phyloP scores from a whole-genome alignment of 169 alveolate genomes.

The Eimeria sp. region DNA sequence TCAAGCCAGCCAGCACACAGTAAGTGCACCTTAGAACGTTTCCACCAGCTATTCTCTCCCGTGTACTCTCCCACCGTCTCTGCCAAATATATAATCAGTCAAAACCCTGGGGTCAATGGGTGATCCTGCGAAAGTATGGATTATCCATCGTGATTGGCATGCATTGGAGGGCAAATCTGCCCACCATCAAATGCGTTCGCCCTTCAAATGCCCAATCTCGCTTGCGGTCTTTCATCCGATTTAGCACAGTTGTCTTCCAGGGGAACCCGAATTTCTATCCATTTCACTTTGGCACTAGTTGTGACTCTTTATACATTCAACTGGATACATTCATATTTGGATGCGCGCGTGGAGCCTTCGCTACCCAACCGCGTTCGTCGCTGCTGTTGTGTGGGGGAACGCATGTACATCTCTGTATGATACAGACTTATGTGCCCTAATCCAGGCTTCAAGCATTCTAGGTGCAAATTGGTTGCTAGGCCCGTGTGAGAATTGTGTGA shows the following conservation, averaged over 20 bases:
- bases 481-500: not conserved
- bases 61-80: not conserved
- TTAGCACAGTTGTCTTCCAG: not conserved
- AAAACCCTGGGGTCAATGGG: too few species aligned
- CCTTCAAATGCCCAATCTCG: not conserved
- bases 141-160: not conserved
- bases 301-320: not conserved
- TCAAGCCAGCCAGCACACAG: conserved; percentile 32
- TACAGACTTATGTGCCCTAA: not conserved
- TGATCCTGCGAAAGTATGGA: not conserved
- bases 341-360: not conserved
- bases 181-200: not conserved
- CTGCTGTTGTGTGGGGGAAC: not conserved
- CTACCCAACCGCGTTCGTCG: not conserved
- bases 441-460: not conserved
- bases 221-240: not conserved
- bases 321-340: not conserved
- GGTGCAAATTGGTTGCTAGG: not conserved
- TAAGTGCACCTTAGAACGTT: not conserved
- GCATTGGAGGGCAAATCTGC: not conserved
- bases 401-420: not conserved
- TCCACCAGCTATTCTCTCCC: not conserved
- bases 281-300: not conserved
- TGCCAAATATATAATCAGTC: conserved; percentile 1
- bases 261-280: not conserved